A percentile compares a stretch with the other conserved stretches of the same genome.
These are phyloP conservation scores for Claviceps fusiformis DNA, from an alignment of 2,329 filamentous ascomycete genomes.

Conservation along the genomic window DNA sequence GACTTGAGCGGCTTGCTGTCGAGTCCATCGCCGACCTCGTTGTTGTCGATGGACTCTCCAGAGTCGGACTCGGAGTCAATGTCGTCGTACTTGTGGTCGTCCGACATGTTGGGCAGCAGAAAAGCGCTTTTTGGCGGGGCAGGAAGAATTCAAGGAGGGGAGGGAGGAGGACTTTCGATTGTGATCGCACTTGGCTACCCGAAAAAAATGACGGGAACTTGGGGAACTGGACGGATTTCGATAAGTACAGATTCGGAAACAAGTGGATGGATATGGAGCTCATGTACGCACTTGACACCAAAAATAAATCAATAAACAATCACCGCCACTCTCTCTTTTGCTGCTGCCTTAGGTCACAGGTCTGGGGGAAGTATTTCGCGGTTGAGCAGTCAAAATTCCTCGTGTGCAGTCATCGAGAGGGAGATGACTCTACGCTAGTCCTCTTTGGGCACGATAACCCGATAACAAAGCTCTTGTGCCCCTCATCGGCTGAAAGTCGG, in stretches of 20 bases:
- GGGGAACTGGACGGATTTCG: neutral
- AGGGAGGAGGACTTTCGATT: neutral
- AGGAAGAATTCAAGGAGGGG: conserved; percentile 2
- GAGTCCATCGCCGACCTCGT: conserved; percentile 42
- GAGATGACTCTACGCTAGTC: conserved; percentile 27
- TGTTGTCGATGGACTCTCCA: conserved; percentile 49
- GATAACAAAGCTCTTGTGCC: conserved; percentile 23
- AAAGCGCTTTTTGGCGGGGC: conserved; percentile 15
- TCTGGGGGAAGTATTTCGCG: conserved; percentile 17
- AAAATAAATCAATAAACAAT: neutral
- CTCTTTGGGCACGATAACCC: conserved; percentile 20
- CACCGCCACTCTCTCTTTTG: neutral
- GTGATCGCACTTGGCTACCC: neutral
- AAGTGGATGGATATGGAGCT: neutral
- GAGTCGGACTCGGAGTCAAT: conserved; percentile 59
- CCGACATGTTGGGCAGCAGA: conserved; percentile 30
- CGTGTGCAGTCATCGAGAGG: conserved; percentile 23
- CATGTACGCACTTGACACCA: neutral
- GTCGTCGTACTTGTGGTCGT: conserved; percentile 54
- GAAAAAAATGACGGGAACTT: too few species aligned
- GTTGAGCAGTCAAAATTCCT: conserved; percentile 27
- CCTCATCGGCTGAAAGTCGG: conserved; percentile 21
- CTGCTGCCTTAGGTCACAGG: conserved; percentile 6
- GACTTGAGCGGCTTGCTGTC: conserved; percentile 65
- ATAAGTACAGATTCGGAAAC: neutral